Base-by-base conservation (phyloP, 495 filamentous ascomycete genomes). In the Xylona heveae region DNA sequence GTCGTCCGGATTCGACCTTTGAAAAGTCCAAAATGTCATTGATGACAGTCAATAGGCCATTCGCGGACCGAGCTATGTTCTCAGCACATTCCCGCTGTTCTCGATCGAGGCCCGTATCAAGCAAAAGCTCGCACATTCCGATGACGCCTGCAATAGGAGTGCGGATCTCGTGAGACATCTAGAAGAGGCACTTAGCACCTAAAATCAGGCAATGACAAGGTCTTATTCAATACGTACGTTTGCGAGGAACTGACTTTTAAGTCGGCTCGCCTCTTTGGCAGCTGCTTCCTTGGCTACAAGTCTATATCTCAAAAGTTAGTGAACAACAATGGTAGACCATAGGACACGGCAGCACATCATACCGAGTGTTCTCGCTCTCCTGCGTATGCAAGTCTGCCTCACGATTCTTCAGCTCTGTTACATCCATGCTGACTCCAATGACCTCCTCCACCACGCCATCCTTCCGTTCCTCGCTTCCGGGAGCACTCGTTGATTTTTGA, bases 1-100 rank as follows among this genome's bases (percentile, higher is more conserved):
- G 47, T 5, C 62, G 52, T 3, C 78, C 81, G 7, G 74, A 78
- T 37, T 85, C 83, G 12, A 91, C 66, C 43, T 90, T 91, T 2
- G 78, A 84, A 40, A 85, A 74, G 45, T 90, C 82, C 2, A 91
- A 56, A 23, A 88, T 84, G 40, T 91, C 80, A 36, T 91, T 90
- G 49, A 91, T 88, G 15, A 91, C 74, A 3, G 76, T 78, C 13
- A 93, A 52, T n/a, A 93, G 53, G 2, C 73, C 66, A 32, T 82
- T 81, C 0, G 72, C 80, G 0, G 79, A 88, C 13, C 78, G 64
- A 40, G 82, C 69, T 19, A 92, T 73, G 38, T 80, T 81, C 25
- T 77, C 70, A 0, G 75, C 68, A 33, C 66, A 79, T 24, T 88
- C 78, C 15, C 58, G 56, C 42, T 85, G 78, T 29, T 83, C 73